Conservation (phyloP, 768 basidiomycete genomes). For the Boletus patriciae region DNA sequence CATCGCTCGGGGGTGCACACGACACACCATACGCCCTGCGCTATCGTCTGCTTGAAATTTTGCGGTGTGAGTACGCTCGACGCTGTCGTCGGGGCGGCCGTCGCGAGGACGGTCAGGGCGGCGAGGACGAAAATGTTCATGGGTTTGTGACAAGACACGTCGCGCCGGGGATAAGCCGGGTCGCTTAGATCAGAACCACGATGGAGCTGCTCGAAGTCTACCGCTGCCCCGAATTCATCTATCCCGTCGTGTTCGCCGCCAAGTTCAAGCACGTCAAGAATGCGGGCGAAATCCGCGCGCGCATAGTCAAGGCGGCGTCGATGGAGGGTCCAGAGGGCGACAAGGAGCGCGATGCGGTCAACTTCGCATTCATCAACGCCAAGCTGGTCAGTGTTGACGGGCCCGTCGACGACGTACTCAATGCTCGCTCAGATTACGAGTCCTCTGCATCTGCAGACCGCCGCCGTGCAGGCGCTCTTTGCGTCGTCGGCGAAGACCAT, state of each 20-base stretch:
- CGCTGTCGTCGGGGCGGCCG: conserved; percentile 37
- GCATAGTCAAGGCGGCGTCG: conserved; percentile 71
- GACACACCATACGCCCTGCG: conserved; percentile 61
- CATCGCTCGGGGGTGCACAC: not conserved
- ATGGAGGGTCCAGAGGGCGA: conserved; percentile 61
- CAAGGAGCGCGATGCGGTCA: conserved; percentile 69
- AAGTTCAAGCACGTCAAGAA: conserved; percentile 71
- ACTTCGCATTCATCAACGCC: conserved; percentile 91
- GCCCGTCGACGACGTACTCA: conserved; percentile 14
- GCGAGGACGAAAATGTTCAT: conserved; percentile 30
- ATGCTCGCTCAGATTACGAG: conserved; percentile 69
- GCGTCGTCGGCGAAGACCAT: conserved; percentile 58
- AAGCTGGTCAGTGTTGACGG: conserved; percentile 54
- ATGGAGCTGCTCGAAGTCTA: conserved; percentile 53
- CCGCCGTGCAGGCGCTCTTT: conserved; percentile 78
- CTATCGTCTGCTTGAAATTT: conserved; percentile 53
- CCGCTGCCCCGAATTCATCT: conserved; percentile 52
- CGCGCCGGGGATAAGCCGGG: not conserved
- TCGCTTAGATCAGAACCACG: conserved; percentile 3
- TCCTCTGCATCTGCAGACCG: conserved; percentile 76
- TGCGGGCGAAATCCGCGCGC: conserved; percentile 53
- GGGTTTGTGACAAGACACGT: not conserved
- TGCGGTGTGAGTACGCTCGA: conserved; percentile 51
- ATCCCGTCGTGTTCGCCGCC: conserved; percentile 53
- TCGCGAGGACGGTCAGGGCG: conserved; percentile 29